A percentile compares a stretch with the other conserved stretches of the same genome.
phyloP scores from a whole-genome alignment of 2,329 filamentous ascomycete genomes.

The Blastomyces gilchristii region DNA sequence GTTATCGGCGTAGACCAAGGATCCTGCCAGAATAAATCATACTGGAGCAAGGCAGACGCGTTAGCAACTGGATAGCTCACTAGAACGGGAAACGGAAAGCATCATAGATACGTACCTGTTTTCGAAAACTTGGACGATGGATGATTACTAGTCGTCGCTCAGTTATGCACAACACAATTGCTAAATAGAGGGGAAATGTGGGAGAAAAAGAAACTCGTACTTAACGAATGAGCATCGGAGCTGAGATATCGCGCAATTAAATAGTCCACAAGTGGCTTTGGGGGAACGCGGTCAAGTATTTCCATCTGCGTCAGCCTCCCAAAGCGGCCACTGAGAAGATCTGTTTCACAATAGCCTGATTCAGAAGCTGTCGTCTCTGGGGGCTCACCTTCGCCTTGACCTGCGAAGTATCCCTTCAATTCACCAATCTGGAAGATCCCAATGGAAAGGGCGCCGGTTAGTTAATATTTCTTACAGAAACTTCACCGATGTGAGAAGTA shows the following conservation, averaged over 20 bases:
- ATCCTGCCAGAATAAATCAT: constrained; percentile 36
- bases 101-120: constrained; percentile 19
- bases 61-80: not conserved
- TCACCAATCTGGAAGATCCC: not conserved
- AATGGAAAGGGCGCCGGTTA: not conserved
- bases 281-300: constrained; percentile 22
- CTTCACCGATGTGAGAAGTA: not conserved
- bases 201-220: constrained; percentile 10
- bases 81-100: constrained; percentile 10
- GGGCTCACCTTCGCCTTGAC: not conserved
- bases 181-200: constrained; percentile 13
- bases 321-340: constrained; percentile 5
- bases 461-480: not conserved
- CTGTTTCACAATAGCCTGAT: not conserved
- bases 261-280: constrained; percentile 18
- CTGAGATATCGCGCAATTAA: constrained; percentile 28
- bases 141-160: constrained; percentile 14
- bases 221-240: constrained; percentile 21
- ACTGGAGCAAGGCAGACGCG: constrained; percentile 21
- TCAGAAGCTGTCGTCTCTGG: not conserved
- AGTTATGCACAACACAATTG: constrained; percentile 18
- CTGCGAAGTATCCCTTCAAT: constrained; percentile 4
- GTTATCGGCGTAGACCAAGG: constrained; percentile 29
- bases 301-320: constrained; percentile 23
- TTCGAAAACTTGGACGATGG: constrained; percentile 24